These are phyloP conservation scores for Chalara sp. DNA, from an alignment of 2,329 filamentous ascomycete species.

Conservation along the genomic window DNA sequence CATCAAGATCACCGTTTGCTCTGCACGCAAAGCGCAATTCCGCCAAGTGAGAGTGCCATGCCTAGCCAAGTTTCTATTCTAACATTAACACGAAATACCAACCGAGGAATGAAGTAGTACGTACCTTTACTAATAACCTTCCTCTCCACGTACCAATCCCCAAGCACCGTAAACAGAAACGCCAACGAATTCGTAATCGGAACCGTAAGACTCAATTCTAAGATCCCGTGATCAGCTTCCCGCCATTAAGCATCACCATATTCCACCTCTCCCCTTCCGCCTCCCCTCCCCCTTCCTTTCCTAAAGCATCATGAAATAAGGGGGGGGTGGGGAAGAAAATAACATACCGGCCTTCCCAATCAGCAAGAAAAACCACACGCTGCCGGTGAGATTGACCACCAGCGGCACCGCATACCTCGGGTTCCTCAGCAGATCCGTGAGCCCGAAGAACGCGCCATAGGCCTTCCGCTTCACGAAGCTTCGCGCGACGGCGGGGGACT, in stretches of 20 bases:
- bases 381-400: conserved; percentile 83
- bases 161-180: conserved; percentile 91
- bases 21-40: conserved; percentile 79
- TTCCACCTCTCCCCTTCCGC: not conserved
- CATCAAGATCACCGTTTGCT: conserved; percentile 37
- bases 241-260: no score
- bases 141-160: conserved; percentile 89
- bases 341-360: conserved; percentile 81
- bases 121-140: conserved; percentile 81
- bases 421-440: conserved; percentile 70
- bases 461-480: conserved; percentile 58
- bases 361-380: conserved; percentile 92
- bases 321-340: not conserved
- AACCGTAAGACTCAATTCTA: conserved; percentile 87
- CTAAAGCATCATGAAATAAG: no score
- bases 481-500: conserved; percentile 40
- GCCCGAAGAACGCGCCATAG: conserved; percentile 63
- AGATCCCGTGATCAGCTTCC: not conserved
- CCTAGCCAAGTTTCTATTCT: conserved; percentile 73
- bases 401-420: conserved; percentile 81
- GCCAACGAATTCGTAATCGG: conserved; percentile 92
- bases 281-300: not conserved
- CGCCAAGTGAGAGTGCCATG: conserved; percentile 70
- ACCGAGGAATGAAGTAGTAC: conserved; percentile 21
- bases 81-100: not conserved